Evolutionary conservation across 1,139 yeast genomes (phyloP).

Genomic region (Eremothecium cymbalariae): DNA sequence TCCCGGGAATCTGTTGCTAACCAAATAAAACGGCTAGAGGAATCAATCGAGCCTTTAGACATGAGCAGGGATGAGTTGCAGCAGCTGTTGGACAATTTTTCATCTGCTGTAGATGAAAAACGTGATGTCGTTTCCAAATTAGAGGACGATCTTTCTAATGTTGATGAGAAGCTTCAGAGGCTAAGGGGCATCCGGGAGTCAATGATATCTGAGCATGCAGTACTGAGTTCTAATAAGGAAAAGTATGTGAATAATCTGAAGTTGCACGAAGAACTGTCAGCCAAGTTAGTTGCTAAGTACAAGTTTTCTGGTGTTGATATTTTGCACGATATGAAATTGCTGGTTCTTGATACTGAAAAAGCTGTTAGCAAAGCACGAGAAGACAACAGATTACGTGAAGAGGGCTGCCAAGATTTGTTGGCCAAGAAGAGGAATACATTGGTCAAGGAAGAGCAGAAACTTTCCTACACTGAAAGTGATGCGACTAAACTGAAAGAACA

Average conservation of each 20-base stretch:
- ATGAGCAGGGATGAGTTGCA: conserved; percentile 44
- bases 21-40: conserved; percentile 42
- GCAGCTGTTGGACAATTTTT: conserved; percentile 47
- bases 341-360: conserved; percentile 1
- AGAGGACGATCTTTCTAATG: conserved; percentile 14
- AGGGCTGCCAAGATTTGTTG: conserved; percentile 1
- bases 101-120: conserved; percentile 38
- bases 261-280: conserved; percentile 20
- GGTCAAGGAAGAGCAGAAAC: conserved; percentile 19
- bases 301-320: conserved; percentile 2
- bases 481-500: conserved; percentile 30
- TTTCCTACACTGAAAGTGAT: conserved; percentile 21
- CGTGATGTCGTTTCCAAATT: conserved; percentile 26
- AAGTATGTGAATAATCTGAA: conserved; percentile 32
- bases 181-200: conserved; percentile 36
- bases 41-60: conserved; percentile 41
- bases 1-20: conserved; percentile 39
- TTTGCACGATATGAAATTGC: conserved; percentile 1
- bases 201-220: conserved; percentile 48
- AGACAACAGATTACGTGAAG: neutral
- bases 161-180: conserved; percentile 21
- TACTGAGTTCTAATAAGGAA: conserved; percentile 43
- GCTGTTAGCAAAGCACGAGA: neutral
- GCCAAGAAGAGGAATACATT: conserved; percentile 6
- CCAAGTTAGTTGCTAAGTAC: conserved; percentile 4